phyloP scores from a whole-genome alignment of 371 early-diverging fungal genomes.

The Rhizopus sp. region DNA sequence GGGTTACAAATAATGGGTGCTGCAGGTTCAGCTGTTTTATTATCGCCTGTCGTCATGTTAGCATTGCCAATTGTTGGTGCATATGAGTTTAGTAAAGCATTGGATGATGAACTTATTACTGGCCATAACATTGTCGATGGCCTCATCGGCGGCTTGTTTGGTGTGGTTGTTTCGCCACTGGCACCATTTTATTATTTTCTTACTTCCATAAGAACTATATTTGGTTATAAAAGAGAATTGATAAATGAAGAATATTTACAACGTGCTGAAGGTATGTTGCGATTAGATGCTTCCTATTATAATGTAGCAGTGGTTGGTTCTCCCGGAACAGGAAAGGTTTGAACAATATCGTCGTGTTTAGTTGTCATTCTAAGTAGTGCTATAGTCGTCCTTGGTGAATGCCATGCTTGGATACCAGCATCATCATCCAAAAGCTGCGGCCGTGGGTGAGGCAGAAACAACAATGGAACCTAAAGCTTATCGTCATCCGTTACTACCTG shows the following conservation, averaged over 20 bases:
- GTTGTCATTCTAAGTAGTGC: not conserved
- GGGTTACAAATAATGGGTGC: slow-evolving; percentile 22
- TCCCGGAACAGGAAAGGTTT: slow-evolving; percentile 40
- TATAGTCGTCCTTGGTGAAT: slow-evolving; percentile 34
- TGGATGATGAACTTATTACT: slow-evolving; percentile 23
- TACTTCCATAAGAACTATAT: slow-evolving; percentile 20
- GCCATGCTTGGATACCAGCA: slow-evolving; percentile 32
- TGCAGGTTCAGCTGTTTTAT: slow-evolving; percentile 17
- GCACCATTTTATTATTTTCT: slow-evolving; percentile 34
- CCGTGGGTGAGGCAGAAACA: slow-evolving; percentile 28
- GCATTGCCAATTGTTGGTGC: slow-evolving; percentile 39
- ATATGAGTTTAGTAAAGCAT: slow-evolving; percentile 26
- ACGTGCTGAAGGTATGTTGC: slow-evolving; percentile 16
- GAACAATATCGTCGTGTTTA: not conserved
- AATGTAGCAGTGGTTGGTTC: slow-evolving; percentile 33
- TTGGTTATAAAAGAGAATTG: not conserved
- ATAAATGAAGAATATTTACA: slow-evolving; percentile 18
- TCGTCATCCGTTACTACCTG: slow-evolving; percentile 20
- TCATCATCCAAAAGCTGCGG: slow-evolving; percentile 23
- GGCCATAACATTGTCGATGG: slow-evolving; percentile 23
- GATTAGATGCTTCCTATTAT: slow-evolving; percentile 20
- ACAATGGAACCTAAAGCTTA: slow-evolving; percentile 26
- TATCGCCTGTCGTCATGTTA: slow-evolving; percentile 28
- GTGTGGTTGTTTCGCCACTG: slow-evolving; percentile 27
- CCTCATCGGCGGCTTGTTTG: slow-evolving; percentile 27